Conservation (phyloP, 2,329 filamentous ascomycete species). For the Tothia fuscella region DNA sequence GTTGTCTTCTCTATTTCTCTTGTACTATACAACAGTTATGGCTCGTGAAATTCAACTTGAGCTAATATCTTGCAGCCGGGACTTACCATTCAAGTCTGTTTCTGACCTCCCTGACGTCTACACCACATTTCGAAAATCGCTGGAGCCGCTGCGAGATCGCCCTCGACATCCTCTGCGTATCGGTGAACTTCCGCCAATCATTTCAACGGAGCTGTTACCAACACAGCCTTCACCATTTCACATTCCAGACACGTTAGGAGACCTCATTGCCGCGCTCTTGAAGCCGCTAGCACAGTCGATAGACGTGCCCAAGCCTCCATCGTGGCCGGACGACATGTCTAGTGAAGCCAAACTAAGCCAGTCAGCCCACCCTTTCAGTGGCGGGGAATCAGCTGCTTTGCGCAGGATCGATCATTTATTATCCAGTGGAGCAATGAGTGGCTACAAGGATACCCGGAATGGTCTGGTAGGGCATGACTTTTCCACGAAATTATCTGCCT, state of each 20-base stretch:
- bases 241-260: slow-evolving; percentile 45
- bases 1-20: slow-evolving; percentile 19
- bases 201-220: slow-evolving; percentile 39
- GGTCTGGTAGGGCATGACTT: slow-evolving; percentile 58
- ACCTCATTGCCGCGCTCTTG: slow-evolving; percentile 42
- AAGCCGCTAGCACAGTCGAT: slow-evolving; percentile 41
- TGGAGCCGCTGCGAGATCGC: slow-evolving; percentile 56
- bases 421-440: slow-evolving; percentile 45
- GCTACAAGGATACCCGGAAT: slow-evolving; percentile 61
- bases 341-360: slow-evolving; percentile 16
- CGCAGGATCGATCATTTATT: slow-evolving; percentile 50
- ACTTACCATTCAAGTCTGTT: slow-evolving; percentile 46
- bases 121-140: slow-evolving; percentile 59
- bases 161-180: slow-evolving; percentile 46
- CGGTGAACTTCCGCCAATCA: slow-evolving; percentile 48
- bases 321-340: slow-evolving; percentile 29
- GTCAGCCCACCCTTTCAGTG: slow-evolving; percentile 54
- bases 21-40: not conserved
- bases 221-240: slow-evolving; percentile 50
- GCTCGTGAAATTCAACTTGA: slow-evolving; percentile 1
- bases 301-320: slow-evolving; percentile 40
- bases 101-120: slow-evolving; percentile 61
- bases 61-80: slow-evolving; percentile 39
- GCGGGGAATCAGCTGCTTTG: slow-evolving; percentile 52
- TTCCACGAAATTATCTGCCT: slow-evolving; percentile 65